A percentile compares a stretch with the other conserved stretches of the same genome.
Conservation (phyloP, 2,329 filamentous ascomycete species). For the Rhytidhysteron rufulum region DNA sequence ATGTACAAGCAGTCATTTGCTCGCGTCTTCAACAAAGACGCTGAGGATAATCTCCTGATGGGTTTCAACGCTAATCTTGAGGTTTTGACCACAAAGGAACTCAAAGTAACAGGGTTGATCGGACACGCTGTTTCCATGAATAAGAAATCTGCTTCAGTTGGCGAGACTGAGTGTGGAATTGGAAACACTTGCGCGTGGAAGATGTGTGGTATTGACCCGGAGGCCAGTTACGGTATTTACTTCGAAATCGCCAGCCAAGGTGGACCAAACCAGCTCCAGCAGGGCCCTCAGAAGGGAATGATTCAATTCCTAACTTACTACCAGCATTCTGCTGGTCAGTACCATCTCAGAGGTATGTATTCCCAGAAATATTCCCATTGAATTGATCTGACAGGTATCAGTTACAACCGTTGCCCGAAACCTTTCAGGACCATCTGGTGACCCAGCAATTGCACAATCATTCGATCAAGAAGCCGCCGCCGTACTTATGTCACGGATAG, state of each 20-base stretch:
- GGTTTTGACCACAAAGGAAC: slow-evolving; percentile 93
- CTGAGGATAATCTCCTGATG: slow-evolving; percentile 91
- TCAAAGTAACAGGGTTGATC: slow-evolving; percentile 96
- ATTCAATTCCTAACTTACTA: slow-evolving; percentile 99
- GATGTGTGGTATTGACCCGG: slow-evolving; percentile 97
- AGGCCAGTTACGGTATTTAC: slow-evolving; percentile 90
- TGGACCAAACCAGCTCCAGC: slow-evolving; percentile 77
- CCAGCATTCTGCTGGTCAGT: slow-evolving; percentile 93
- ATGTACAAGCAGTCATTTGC: slow-evolving; percentile 99
- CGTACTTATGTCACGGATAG: slow-evolving; percentile 98
- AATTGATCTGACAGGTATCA: slow-evolving; percentile 11
- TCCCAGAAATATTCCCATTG: not conserved
- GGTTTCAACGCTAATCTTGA: slow-evolving; percentile 96
- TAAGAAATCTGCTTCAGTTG: slow-evolving; percentile 96
- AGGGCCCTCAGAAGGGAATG: slow-evolving; percentile 85
- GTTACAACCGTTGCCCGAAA: slow-evolving; percentile 92
- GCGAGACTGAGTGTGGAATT: slow-evolving; percentile 96
- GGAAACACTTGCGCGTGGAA: slow-evolving; percentile 99
- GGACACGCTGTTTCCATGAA: slow-evolving; percentile 95
- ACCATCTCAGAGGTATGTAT: slow-evolving; percentile 66
- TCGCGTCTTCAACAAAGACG: slow-evolving; percentile 95
- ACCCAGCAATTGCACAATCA: slow-evolving; percentile 91
- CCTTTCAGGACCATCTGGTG: slow-evolving; percentile 87
- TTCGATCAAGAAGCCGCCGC: slow-evolving; percentile 98
- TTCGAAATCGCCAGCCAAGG: slow-evolving; percentile 97